These are phyloP conservation scores for Stylosanthes scabra DNA, from an alignment of 331 rosid genomes.

Conservation along the genomic window DNA sequence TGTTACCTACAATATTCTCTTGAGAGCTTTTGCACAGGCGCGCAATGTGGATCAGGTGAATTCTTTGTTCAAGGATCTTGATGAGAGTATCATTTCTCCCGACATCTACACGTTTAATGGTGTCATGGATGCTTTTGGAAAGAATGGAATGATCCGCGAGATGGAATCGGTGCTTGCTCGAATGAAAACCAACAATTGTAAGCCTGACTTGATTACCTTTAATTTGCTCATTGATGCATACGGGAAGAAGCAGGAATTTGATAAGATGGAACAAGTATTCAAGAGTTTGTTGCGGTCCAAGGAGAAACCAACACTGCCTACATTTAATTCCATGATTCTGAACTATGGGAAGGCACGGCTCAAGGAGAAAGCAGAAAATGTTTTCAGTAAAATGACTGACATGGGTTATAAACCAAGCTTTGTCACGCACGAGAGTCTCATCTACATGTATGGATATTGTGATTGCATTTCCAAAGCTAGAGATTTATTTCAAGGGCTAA, in stretches of 20 bases:
- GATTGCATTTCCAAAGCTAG: constrained; percentile 76
- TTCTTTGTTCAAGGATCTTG: constrained; percentile 82
- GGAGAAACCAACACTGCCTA: constrained; percentile 82
- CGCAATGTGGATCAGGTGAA: constrained; percentile 65
- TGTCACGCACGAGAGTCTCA: constrained; percentile 83
- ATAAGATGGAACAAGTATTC: constrained; percentile 95
- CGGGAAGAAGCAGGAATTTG: constrained; percentile 89
- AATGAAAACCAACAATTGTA: constrained; percentile 77
- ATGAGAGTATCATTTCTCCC: constrained; percentile 73
- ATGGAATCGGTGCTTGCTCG: constrained; percentile 83
- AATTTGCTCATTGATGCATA: constrained; percentile 87
- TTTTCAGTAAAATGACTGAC: constrained; percentile 62
- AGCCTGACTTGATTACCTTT: constrained; percentile 86
- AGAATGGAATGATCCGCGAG: constrained; percentile 87
- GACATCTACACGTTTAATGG: constrained; percentile 89
- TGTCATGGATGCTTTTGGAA: constrained; percentile 97
- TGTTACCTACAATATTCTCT: constrained; percentile 85
- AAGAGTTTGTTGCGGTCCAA: constrained; percentile 83
- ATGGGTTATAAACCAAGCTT: constrained; percentile 80
- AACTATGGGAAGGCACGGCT: constrained; percentile 93
- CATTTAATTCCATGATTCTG: constrained; percentile 91
- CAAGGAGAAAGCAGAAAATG: constrained; percentile 70
- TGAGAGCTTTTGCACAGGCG: constrained; percentile 91
- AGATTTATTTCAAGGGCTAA: constrained; percentile 71
- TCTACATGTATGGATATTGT: constrained; percentile 80